Conservation (phyloP, 352 stramenopile genomes). For the Blastocystis sp. region DNA sequence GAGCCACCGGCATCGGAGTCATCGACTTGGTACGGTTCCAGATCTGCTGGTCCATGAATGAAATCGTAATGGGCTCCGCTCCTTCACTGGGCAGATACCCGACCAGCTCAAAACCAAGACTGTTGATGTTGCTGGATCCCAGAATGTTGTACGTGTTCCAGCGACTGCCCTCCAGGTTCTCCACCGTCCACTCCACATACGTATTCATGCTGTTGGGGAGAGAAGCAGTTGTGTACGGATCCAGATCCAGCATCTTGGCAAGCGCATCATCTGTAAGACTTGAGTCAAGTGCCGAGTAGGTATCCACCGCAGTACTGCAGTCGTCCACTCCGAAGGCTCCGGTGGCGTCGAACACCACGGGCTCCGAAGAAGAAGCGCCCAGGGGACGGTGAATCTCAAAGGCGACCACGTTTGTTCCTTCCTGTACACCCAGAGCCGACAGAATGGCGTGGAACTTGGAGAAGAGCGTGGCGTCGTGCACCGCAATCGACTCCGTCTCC, state of each 20-base stretch:
- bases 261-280: too few relatives aligned
- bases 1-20: neutral
- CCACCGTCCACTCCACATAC: neutral
- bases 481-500: neutral
- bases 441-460: neutral
- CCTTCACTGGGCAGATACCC: neutral
- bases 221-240: neutral
- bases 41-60: neutral
- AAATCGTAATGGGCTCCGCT: neutral
- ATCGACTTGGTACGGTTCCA: too few relatives aligned
- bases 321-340: conserved; percentile 2
- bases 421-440: neutral
- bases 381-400: neutral
- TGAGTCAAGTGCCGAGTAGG: neutral
- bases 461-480: neutral
- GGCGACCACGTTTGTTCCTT: neutral
- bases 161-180: neutral
- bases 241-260: neutral
- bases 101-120: neutral
- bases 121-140: neutral
- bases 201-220: neutral
- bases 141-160: neutral
- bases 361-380: neutral
- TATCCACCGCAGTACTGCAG: neutral
- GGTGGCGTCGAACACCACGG: neutral